phyloP scores from a whole-genome alignment of 495 filamentous ascomycete species.

The Lasiosphaeria hispida region DNA sequence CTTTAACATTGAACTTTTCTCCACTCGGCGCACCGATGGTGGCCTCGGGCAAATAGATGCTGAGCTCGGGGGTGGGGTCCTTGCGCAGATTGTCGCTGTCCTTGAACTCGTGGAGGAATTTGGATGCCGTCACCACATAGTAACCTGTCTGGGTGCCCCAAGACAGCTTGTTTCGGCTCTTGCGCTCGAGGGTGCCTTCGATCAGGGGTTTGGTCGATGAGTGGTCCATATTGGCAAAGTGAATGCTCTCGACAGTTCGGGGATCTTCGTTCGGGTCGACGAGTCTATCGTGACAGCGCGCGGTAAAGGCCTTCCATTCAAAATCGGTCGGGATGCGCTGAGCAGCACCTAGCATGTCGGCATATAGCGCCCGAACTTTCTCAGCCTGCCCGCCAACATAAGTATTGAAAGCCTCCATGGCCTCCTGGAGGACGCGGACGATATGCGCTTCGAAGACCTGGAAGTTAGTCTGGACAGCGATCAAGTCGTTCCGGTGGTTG shows the following conservation, averaged over 20 bases:
- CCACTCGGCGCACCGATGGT: conserved; percentile 70
- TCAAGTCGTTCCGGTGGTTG: conserved; percentile 84
- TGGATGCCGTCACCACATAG: conserved; percentile 83
- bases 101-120: conserved; percentile 94
- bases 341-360: conserved; percentile 73
- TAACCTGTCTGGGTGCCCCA: conserved; percentile 77
- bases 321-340: conserved; percentile 85
- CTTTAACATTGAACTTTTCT: conserved; percentile 89
- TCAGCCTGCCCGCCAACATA: conserved; percentile 78
- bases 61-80: conserved; percentile 82
- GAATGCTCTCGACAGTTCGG: conserved; percentile 66
- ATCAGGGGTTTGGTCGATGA: conserved; percentile 74
- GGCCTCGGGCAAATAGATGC: conserved; percentile 91
- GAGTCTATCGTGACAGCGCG: conserved; percentile 65
- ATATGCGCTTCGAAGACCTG: conserved; percentile 84
- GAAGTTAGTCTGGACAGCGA: conserved; percentile 86
- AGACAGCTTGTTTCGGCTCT: conserved; percentile 69
- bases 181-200: conserved; percentile 83
- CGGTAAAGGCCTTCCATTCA: conserved; percentile 83
- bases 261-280: conserved; percentile 74
- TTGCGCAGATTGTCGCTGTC: conserved; percentile 78
- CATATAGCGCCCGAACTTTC: conserved; percentile 72
- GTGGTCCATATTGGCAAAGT: conserved; percentile 88
- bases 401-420: conserved; percentile 75
- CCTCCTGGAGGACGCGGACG: conserved; percentile 75